These are phyloP conservation scores for Colletotrichum tamarilloi DNA, from an alignment of 2,329 filamentous ascomycete genomes.

Conservation along the genomic window DNA sequence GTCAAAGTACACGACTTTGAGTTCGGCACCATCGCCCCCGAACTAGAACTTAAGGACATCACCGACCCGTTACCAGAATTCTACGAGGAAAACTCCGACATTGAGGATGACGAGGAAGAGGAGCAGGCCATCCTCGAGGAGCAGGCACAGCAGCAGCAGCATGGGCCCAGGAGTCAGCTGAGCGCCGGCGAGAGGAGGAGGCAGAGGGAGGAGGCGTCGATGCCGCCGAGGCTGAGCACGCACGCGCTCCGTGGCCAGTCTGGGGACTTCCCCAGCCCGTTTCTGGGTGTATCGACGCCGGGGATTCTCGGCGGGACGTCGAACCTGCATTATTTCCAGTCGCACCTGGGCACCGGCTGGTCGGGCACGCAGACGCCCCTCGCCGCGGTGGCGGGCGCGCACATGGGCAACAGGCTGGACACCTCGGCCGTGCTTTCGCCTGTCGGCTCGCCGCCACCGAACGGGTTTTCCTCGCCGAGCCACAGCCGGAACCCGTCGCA, in stretches of 20 bases:
- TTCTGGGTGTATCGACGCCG: constrained; percentile 69
- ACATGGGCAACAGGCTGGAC: constrained; percentile 46
- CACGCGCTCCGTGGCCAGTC: constrained; percentile 40
- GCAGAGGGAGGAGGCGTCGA: constrained; percentile 23
- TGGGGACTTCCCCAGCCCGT: constrained; percentile 64
- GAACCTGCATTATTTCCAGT: constrained; percentile 85
- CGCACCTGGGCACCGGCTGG: constrained; percentile 76
- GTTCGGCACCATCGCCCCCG: constrained; percentile 85
- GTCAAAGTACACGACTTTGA: constrained; percentile 95
- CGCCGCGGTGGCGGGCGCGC: constrained; percentile 80
- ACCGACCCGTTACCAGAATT: constrained; percentile 96
- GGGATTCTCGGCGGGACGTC: constrained; percentile 78
- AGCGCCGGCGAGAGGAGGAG: constrained; percentile 37
- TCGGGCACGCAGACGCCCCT: constrained; percentile 84
- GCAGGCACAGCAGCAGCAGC: constrained; percentile 18
- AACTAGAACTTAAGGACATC: constrained; percentile 94
- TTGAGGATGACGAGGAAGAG: constrained; percentile 58
- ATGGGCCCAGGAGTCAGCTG: constrained; percentile 32
- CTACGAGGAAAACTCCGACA: constrained; percentile 83
- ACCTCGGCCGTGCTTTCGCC: constrained; percentile 25
- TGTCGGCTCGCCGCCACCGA: constrained; percentile 21
- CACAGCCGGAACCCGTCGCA: constrained; percentile 59
- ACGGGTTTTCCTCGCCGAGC: constrained; percentile 42
- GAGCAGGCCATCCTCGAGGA: constrained; percentile 48
- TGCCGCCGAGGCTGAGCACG: constrained; percentile 55